Evolutionary conservation across 768 basidiomycete species (phyloP).

Genomic region (Harrya chromipes): DNA sequence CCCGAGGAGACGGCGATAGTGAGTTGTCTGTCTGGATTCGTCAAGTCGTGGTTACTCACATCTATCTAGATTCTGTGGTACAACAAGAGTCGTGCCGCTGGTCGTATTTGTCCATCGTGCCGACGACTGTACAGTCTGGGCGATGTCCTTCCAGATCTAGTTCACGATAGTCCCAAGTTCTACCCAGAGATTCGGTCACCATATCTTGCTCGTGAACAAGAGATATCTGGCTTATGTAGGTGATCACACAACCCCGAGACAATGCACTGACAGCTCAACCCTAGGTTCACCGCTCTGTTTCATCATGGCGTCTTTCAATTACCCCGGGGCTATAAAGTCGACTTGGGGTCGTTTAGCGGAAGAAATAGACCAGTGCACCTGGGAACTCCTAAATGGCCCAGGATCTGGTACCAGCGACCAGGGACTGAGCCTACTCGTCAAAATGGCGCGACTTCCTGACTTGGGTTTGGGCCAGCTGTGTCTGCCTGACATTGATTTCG

Average conservation of each 20-base stretch:
- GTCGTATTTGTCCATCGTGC: constrained; percentile 78
- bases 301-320: constrained; percentile 64
- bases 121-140: constrained; percentile 68
- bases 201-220: constrained; percentile 55
- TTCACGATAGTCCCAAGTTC: constrained; percentile 23
- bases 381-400: constrained; percentile 54
- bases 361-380: constrained; percentile 65
- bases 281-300: constrained; percentile 77
- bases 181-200: constrained; percentile 30
- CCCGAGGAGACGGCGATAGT: constrained; percentile 74
- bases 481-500: constrained; percentile 31
- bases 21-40: constrained; percentile 22
- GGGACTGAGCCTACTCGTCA: constrained; percentile 60
- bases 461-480: constrained; percentile 65
- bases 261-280: constrained; percentile 1
- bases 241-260: constrained; percentile 3
- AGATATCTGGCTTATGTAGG: constrained; percentile 76
- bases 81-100: constrained; percentile 71
- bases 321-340: constrained; percentile 58
- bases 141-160: constrained; percentile 54
- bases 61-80: constrained; percentile 69
- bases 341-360: constrained; percentile 69
- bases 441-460: constrained; percentile 74
- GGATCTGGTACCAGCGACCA: constrained; percentile 35
- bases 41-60: neutral